These are phyloP conservation scores for Xylaria palmicola DNA, from an alignment of 495 filamentous ascomycete genomes.

Conservation along the genomic window DNA sequence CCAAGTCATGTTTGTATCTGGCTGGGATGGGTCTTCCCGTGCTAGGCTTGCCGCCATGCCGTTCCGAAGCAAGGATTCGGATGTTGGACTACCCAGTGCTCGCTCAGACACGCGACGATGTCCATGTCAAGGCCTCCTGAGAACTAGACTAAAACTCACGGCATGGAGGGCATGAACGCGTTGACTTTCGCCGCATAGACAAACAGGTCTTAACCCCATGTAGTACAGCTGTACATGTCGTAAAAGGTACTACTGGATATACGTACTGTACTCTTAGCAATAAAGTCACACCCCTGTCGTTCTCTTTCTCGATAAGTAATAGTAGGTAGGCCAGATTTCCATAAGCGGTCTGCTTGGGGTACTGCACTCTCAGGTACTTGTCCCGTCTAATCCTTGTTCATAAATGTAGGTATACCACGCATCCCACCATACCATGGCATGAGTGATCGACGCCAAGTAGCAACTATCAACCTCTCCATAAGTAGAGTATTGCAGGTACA, in stretches of 20 bases:
- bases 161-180: conserved; percentile 17
- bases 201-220: conserved; percentile 7
- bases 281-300: conserved; percentile 18
- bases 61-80: conserved; percentile 14
- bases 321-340: conserved; percentile 9
- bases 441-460: conserved; percentile 22
- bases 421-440: conserved; percentile 16
- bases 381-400: conserved; percentile 14
- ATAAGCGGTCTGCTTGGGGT: conserved; percentile 17
- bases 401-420: conserved; percentile 17
- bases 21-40: conserved; percentile 19
- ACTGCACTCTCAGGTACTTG: conserved; percentile 16
- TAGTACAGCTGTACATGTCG: conserved; percentile 14
- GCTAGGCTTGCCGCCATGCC: conserved; percentile 20
- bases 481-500: conserved; percentile 16
- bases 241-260: conserved; percentile 12
- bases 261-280: conserved; percentile 13
- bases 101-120: background rate
- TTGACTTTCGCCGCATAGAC: conserved; percentile 16
- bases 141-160: background rate
- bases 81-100: conserved; percentile 6
- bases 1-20: conserved; percentile 13
- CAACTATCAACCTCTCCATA: conserved; percentile 16
- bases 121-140: background rate
- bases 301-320: conserved; percentile 10